Conservation (phyloP, 345 rosid species). For the Heritiera littoralis region DNA sequence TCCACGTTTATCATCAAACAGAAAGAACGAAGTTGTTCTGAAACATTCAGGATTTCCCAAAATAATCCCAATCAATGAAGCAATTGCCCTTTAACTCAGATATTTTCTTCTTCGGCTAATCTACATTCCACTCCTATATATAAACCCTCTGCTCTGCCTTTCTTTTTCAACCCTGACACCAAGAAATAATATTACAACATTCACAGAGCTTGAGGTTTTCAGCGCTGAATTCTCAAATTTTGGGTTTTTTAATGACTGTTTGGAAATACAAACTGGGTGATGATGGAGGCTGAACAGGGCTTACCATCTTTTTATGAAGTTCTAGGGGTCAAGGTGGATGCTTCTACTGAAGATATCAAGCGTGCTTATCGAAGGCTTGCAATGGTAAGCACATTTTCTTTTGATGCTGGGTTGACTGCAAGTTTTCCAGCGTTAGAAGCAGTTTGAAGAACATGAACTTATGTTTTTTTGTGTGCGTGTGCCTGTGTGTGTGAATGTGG, state of each 20-base stretch:
- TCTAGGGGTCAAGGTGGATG: constrained; percentile 45
- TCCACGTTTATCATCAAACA: too few relatives aligned
- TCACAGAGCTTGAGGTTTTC: neutral
- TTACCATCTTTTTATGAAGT: constrained; percentile 41
- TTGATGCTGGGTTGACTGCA: neutral
- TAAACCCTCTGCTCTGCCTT: neutral
- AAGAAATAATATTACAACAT: neutral
- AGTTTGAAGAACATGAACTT: neutral
- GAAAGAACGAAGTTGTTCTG: neutral
- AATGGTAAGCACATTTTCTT: constrained; percentile 35
- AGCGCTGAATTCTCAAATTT: neutral
- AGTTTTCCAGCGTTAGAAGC: neutral
- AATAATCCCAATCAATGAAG: neutral
- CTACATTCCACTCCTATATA: neutral
- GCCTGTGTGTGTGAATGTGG: neutral
- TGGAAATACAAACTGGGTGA: neutral
- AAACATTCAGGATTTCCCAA: neutral
- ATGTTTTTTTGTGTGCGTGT: neutral
- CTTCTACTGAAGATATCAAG: constrained; percentile 47
- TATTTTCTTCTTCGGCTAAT: neutral
- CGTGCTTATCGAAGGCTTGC: constrained; percentile 65
- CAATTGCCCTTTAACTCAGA: neutral
- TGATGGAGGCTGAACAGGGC: constrained; percentile 9
- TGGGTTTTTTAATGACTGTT: neutral
- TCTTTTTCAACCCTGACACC: neutral